Conservation (phyloP, 2,329 filamentous ascomycete genomes). For the Ophiocordyceps camponoti-saundersi region DNA sequence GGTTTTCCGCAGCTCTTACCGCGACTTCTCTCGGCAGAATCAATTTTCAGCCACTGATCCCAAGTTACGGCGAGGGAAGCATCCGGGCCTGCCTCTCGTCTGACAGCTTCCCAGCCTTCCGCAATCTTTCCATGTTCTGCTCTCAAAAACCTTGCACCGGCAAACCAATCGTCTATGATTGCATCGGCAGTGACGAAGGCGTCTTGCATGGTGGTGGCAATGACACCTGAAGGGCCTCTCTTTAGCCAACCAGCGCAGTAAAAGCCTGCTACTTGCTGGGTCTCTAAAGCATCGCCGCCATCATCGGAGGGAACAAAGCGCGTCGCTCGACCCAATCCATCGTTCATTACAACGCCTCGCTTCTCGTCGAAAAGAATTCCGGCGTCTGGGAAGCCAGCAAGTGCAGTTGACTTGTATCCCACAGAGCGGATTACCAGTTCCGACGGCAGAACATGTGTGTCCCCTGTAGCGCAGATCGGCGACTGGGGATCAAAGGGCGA, state of each 20-base stretch:
- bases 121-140: neutral
- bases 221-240: slow-evolving; percentile 83
- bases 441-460: slow-evolving; percentile 39
- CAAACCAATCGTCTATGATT: slow-evolving; percentile 60
- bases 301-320: slow-evolving; percentile 15
- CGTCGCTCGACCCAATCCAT: slow-evolving; percentile 56
- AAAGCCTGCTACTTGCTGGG: slow-evolving; percentile 42
- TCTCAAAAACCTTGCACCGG: slow-evolving; percentile 22
- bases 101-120: slow-evolving; percentile 63
- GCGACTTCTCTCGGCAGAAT: slow-evolving; percentile 53
- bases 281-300: slow-evolving; percentile 12
- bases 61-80: slow-evolving; percentile 54
- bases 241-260: slow-evolving; percentile 98
- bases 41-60: slow-evolving; percentile 73
- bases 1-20: slow-evolving; percentile 56
- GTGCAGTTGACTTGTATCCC: slow-evolving; percentile 69
- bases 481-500: slow-evolving; percentile 36
- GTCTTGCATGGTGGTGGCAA: slow-evolving; percentile 90
- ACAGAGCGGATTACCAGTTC: slow-evolving; percentile 81
- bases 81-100: slow-evolving; percentile 33
- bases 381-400: slow-evolving; percentile 57
- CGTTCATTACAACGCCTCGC: slow-evolving; percentile 67
- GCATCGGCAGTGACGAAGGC: slow-evolving; percentile 80
- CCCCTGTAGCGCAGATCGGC: slow-evolving; percentile 28
- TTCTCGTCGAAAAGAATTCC: slow-evolving; percentile 62